A percentile compares a stretch with the other conserved stretches of the same genome.
Evolutionary conservation across 2,329 filamentous ascomycete species (phyloP).

Genomic region (Hymenoscyphus infarciens): DNA sequence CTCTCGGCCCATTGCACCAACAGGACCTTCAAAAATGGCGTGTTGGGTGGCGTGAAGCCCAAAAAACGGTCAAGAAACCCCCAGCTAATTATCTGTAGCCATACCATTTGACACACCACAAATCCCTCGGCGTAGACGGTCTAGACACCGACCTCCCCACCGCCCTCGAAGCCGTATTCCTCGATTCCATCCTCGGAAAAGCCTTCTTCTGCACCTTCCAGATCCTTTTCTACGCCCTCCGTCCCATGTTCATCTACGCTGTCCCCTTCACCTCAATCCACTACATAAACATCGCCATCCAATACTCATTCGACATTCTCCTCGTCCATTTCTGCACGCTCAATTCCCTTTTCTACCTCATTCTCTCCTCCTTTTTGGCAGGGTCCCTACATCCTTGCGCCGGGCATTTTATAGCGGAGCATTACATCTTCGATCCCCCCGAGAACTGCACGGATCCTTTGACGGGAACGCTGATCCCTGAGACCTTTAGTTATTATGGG

Average conservation of each 20-base stretch:
- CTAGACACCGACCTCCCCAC: constrained; percentile 96
- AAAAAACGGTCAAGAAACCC: not conserved
- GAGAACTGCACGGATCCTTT: constrained; percentile 48
- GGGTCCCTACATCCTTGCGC: constrained; percentile 92
- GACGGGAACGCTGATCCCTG: constrained; percentile 63
- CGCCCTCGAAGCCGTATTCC: constrained; percentile 82
- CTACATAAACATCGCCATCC: constrained; percentile 72
- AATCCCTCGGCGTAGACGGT: constrained; percentile 93
- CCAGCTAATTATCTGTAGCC: constrained; percentile 50
- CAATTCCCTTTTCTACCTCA: constrained; percentile 73
- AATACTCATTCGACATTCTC: constrained; percentile 72
- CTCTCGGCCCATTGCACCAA: not conserved
- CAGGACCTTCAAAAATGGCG: no score
- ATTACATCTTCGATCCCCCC: constrained; percentile 75
- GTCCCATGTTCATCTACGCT: constrained; percentile 90
- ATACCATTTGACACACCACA: constrained; percentile 98
- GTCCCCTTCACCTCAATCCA: constrained; percentile 85
- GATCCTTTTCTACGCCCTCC: constrained; percentile 96
- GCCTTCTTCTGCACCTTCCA: constrained; percentile 99
- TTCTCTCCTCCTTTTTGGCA: constrained; percentile 88
- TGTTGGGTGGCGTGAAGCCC: no score
- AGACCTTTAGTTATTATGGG: constrained; percentile 97
- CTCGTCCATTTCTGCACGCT: constrained; percentile 59
- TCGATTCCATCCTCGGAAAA: constrained; percentile 93
- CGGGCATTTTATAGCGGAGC: constrained; percentile 97